Base-by-base conservation (phyloP, 805 yeast genomes). In the Wickerhamomyces silvicola region DNA sequence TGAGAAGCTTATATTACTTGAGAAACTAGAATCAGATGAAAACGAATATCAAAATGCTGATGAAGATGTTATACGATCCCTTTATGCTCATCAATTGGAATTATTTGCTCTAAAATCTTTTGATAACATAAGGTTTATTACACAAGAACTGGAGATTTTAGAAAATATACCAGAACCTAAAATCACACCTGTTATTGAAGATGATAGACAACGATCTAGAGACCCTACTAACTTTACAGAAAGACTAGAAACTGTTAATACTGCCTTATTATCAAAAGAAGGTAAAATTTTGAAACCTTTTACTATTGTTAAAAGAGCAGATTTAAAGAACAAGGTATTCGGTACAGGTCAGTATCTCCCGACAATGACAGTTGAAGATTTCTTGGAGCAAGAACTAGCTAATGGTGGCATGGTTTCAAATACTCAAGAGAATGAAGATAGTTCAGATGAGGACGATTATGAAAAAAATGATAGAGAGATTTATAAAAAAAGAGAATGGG, bases 261-360 rank as follows among this genome's bases (percentile, higher is more conserved):
- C 57, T 18, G 81, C 79, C 0, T 48, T 84, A 25, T 45, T 86
- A 6, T 71, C 85, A 1, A 72, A 75, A 35, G 72, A 72, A 24
- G 97, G 97, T 3, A 81, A 80, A 53, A 80, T 90, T 6, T 56
- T 83, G 20, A 72, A 81, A 45, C 97, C 97, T 9, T 92, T 90
- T 56, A 82, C 90, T 0, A 68, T 90, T 12, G 74, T 76, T 10
- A 63, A 79, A 8, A 68, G 75, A 37, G 75, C 74, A 22, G 73
- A 78, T 28, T 43, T 85, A 12, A 64, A 69, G 36, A 60, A 66
- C 20, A 73, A 78, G 46, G 96, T 88, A 0, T 76, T 73, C 45
- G 96, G 97, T 2, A 85, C 94, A 3, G 98, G 97, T 1, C 97
- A 92, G 57, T 76, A 70, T 17, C 66, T 90, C 18, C 98, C 98